phyloP scores from a whole-genome alignment of 2,329 filamentous ascomycete genomes.

The Phyllosticta citriasiana region DNA sequence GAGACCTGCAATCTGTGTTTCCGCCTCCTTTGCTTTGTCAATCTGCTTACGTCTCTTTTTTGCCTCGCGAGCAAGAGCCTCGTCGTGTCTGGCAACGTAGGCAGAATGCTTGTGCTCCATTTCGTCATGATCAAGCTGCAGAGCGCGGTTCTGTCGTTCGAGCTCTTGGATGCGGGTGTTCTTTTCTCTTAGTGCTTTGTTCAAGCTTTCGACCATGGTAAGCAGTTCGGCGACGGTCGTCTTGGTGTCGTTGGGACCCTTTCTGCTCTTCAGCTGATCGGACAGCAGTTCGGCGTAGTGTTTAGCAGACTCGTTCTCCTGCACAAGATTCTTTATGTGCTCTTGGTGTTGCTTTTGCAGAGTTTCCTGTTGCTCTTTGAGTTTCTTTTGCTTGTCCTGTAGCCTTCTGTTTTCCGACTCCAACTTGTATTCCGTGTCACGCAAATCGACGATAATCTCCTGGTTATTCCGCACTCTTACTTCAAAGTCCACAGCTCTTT shows the following conservation, averaged over 20 bases:
- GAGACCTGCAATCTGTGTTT: constrained; percentile 17
- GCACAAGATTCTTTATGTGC: constrained; percentile 18
- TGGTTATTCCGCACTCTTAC: constrained; percentile 2
- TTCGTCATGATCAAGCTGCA: constrained; percentile 15
- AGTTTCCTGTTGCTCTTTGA: constrained; percentile 1
- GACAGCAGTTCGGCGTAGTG: neutral
- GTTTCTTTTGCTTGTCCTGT: neutral
- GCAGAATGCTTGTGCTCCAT: constrained; percentile 18
- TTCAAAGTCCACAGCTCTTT: constrained; percentile 6
- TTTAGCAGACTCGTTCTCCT: constrained; percentile 6
- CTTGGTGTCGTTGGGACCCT: neutral
- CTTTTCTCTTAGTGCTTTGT: neutral
- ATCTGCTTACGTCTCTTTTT: constrained; percentile 22
- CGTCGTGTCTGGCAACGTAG: constrained; percentile 1
- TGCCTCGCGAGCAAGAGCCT: constrained; percentile 16
- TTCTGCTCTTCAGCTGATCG: neutral
- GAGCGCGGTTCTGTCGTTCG: constrained; percentile 15
- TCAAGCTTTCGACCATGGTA: constrained; percentile 18
- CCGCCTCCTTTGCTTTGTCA: constrained; percentile 18
- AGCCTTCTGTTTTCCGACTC: constrained; percentile 2
- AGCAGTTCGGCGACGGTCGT: constrained; percentile 23
- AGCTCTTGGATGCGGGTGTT: constrained; percentile 14
- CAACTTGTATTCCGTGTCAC: constrained; percentile 6
- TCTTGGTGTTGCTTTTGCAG: constrained; percentile 15
- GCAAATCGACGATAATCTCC: constrained; percentile 4